Evolutionary conservation across 1,284 basidiomycete species (phyloP).

Genomic region (Microbotryum scabiosae): DNA sequence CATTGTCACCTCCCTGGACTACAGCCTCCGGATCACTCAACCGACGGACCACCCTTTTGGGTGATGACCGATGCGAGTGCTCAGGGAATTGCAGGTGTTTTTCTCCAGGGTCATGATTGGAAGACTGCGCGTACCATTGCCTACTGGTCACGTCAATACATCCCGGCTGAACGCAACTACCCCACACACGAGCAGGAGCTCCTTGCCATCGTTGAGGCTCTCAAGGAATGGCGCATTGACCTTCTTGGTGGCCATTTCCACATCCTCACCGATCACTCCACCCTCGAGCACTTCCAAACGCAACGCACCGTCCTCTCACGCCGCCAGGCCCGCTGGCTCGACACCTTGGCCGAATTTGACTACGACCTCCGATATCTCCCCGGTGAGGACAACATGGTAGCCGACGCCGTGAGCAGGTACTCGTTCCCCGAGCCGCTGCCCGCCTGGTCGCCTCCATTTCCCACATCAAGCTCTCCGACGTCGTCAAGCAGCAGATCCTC

Average conservation of each 20-base stretch:
- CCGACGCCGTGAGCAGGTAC: conserved; percentile 26
- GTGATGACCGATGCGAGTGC: conserved; percentile 21
- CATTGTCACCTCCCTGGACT: too few species aligned
- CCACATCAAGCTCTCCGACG: conserved; percentile 39
- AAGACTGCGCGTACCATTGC: conserved; percentile 14
- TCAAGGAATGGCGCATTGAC: conserved; percentile 15
- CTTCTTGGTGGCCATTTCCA: conserved; percentile 35
- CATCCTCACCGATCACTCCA: conserved; percentile 44
- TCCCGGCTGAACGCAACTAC: conserved; percentile 21
- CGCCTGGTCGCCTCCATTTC: conserved; percentile 28
- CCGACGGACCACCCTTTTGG: not conserved
- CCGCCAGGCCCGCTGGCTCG: conserved; percentile 3
- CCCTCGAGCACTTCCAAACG: conserved; percentile 40
- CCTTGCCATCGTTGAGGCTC: conserved; percentile 18
- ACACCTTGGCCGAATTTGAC: conserved; percentile 42
- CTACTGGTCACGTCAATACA: conserved; percentile 16
- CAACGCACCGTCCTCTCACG: conserved; percentile 39
- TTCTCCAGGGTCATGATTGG: conserved; percentile 14
- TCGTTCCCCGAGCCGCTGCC: not conserved
- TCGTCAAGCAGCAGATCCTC: conserved; percentile 33
- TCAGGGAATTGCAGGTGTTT: not conserved
- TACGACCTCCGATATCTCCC: conserved; percentile 32
- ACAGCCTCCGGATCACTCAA: too few species aligned
- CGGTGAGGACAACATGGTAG: conserved; percentile 39
- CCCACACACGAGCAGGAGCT: conserved; percentile 23